These are phyloP conservation scores for Ilyonectria destructans DNA, from an alignment of 2,329 filamentous ascomycete genomes.

Conservation along the genomic window DNA sequence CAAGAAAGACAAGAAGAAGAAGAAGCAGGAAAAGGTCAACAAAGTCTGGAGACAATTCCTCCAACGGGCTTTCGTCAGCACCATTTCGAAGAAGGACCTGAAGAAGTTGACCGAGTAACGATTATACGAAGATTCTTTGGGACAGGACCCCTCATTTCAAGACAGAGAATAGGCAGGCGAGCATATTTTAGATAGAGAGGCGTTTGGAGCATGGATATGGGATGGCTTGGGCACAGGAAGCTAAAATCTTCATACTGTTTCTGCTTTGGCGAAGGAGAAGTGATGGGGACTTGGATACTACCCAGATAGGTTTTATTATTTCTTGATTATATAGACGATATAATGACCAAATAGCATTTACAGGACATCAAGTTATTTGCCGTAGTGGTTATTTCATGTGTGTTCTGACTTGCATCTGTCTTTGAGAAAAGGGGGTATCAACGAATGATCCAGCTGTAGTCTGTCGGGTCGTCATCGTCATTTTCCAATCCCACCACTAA, in stretches of 20 bases:
- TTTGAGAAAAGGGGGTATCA: slow-evolving; percentile 43
- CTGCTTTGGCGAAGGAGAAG: not conserved
- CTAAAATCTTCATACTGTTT: not conserved
- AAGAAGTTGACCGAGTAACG: slow-evolving; percentile 58
- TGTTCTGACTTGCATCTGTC: not conserved
- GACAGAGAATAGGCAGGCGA: slow-evolving; percentile 14
- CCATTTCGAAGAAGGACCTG: slow-evolving; percentile 77
- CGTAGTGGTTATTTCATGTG: slow-evolving; percentile 11
- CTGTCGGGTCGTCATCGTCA: slow-evolving; percentile 33
- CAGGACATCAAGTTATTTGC: not conserved
- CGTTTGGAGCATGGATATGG: slow-evolving; percentile 25
- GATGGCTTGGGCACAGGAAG: slow-evolving; percentile 4
- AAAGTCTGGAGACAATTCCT: slow-evolving; percentile 86
- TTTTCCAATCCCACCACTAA: slow-evolving; percentile 23
- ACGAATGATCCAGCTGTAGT: slow-evolving; percentile 37
- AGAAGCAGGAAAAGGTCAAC: slow-evolving; percentile 69
- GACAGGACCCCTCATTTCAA: not conserved
- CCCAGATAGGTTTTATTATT: slow-evolving; percentile 19
- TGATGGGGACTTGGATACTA: slow-evolving; percentile 11
- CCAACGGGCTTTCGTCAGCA: slow-evolving; percentile 84
- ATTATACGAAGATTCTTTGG: slow-evolving; percentile 1
- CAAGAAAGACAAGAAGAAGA: slow-evolving; percentile 62
- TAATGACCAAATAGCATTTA: slow-evolving; percentile 29
- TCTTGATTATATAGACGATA: slow-evolving; percentile 28
- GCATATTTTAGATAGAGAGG: slow-evolving; percentile 17